Base-by-base conservation (phyloP, 2,329 filamentous ascomycete genomes). In the Fusarium sacchari region DNA sequence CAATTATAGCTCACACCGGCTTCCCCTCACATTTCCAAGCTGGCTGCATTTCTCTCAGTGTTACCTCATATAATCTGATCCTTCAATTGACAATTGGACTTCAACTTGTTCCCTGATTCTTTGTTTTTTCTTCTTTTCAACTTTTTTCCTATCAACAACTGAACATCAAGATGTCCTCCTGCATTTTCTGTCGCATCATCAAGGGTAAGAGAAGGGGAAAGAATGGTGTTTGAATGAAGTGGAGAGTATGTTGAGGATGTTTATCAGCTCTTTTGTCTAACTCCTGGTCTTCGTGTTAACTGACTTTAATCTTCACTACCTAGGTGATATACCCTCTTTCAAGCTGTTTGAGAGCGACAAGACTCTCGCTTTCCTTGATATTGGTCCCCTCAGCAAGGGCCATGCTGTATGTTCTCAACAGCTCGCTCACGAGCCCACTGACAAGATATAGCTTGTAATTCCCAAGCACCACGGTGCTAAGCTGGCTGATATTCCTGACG, bases 101-200 rank as follows among this genome's bases (percentile, higher is more conserved):
- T 46, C 28, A 59, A 26, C 24, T 22, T 36, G 30, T 50, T 36
- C 22, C 17, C 32, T 52, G 32, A 26, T 36, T 36, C 18, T 39
- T 20, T 47, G 39, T 30, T 10, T 11, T 5, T 36, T 36, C 18
- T 39, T 20, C 44, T 43, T 30, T 10, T 11, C 6, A 26, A 34
- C 47, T 20, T 18, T n/a, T 20, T 17, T 22, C 22, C 18, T 15
- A 15, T 18, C 18, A 11, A 7, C 43, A 24, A 30, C 15, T 24
- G 5, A 11, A 44, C 22, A 10, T 18, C 55, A 68, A 47, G 24
- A 77, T 76, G 75, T 58, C 72, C 28, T 65, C 92, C 72, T 99
- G 96, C 82, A 94, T 98, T 81, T 99, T 99, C 87, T 99, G 96
- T 89, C 97, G 94, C 84, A 98, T 99, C 82, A 93, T 99, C 86